Evolutionary conservation across 108 stramenopile genomes (phyloP).

Genomic region (Pseudonitzschia multiseries): DNA sequence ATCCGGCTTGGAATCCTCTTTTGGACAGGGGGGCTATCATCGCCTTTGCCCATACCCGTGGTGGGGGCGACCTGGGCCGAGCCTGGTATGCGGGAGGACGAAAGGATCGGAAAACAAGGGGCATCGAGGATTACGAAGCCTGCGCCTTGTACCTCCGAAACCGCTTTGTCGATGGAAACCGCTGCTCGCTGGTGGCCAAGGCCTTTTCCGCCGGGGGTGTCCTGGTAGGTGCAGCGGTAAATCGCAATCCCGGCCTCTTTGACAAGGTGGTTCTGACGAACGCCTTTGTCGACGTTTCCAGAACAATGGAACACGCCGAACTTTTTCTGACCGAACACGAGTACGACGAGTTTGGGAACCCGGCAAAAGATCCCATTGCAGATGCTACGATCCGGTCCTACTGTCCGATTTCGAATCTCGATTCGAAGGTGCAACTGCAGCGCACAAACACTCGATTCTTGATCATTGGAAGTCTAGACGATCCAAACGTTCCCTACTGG

Average conservation of each 20-base stretch:
- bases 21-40: slow-evolving; percentile 53
- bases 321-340: slow-evolving; percentile 70
- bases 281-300: slow-evolving; percentile 61
- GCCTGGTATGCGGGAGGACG: slow-evolving; percentile 55
- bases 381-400: slow-evolving; percentile 30
- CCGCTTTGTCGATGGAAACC: background rate
- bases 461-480: slow-evolving; percentile 46
- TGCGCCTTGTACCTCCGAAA: slow-evolving; percentile 47
- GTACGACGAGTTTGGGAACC: slow-evolving; percentile 74
- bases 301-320: slow-evolving; percentile 48
- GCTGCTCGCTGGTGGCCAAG: slow-evolving; percentile 32
- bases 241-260: slow-evolving; percentile 42
- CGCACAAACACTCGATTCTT: slow-evolving; percentile 16
- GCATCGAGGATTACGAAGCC: slow-evolving; percentile 56
- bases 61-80: slow-evolving; percentile 67
- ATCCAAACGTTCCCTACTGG: slow-evolving; percentile 49
- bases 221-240: slow-evolving; percentile 52
- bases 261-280: slow-evolving; percentile 42
- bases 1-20: slow-evolving; percentile 42
- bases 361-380: slow-evolving; percentile 7
- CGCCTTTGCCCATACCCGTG: slow-evolving; percentile 72
- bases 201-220: slow-evolving; percentile 71
- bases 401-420: slow-evolving; percentile 42
- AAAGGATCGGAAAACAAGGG: slow-evolving; percentile 33
- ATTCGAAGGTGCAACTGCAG: background rate